phyloP scores from a whole-genome alignment of 2,329 filamentous ascomycete species.

The Paraphaeosphaeria sporulosa region DNA sequence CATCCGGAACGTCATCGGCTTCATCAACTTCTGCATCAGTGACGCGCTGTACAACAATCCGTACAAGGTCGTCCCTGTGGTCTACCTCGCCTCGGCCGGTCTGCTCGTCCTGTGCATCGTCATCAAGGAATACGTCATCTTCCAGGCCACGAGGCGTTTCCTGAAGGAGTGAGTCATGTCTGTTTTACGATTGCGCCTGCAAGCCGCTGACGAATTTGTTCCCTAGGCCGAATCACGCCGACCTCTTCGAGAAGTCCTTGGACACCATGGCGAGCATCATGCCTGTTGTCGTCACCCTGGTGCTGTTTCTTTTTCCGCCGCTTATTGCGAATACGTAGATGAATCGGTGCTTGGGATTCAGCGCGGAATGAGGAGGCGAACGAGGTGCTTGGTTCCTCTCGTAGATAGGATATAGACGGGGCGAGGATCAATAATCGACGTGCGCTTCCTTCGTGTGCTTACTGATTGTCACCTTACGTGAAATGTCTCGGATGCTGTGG shows the following conservation, averaged over 20 bases:
- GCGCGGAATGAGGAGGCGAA: neutral
- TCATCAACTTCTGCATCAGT: conserved; percentile 6
- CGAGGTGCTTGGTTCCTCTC: neutral
- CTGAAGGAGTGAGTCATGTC: neutral
- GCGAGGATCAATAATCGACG: neutral
- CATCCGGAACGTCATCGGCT: neutral
- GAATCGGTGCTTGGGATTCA: neutral
- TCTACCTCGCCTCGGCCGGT: conserved; percentile 3
- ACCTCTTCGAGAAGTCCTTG: neutral
- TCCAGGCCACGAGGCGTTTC: neutral
- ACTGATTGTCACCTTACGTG: too few relatives aligned
- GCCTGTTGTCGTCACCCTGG: conserved; percentile 12
- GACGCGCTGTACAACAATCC: conserved; percentile 12
- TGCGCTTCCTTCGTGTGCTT: too few relatives aligned
- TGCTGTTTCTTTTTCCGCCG: conserved; percentile 16
- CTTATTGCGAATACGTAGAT: conserved; percentile 11
- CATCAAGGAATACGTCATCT: neutral
- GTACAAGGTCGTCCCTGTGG: conserved; percentile 4
- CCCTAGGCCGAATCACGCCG: neutral
- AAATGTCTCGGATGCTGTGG: too few relatives aligned
- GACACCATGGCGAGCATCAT: conserved; percentile 2
- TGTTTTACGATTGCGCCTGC: neutral
- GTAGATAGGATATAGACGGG: neutral
- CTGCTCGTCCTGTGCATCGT: conserved; percentile 1
- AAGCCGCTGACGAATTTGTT: neutral